Evolutionary conservation across 768 basidiomycete genomes (phyloP).

Genomic region (Phaffia australis): DNA sequence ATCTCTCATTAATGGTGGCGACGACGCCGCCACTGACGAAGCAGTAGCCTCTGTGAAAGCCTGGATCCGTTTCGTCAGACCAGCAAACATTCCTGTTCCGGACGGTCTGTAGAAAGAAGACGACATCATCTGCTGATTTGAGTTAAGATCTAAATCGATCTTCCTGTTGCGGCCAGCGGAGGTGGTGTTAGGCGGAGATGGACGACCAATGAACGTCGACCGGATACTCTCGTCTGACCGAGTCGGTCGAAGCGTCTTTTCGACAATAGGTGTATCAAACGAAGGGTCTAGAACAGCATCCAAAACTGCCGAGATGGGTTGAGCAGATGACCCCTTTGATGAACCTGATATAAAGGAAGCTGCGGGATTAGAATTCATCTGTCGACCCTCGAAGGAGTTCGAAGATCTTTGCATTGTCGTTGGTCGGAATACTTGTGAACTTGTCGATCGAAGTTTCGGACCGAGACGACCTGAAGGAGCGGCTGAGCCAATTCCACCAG

Average conservation of each 20-base stretch:
- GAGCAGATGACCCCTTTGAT: slow-evolving; percentile 32
- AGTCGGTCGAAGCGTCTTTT: slow-evolving; percentile 14
- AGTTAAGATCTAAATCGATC: neutral
- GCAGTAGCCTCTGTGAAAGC: slow-evolving; percentile 9
- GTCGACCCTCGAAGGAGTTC: slow-evolving; percentile 49
- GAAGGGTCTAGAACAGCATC: slow-evolving; percentile 35
- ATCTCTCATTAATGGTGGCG: neutral
- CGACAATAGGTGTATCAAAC: slow-evolving; percentile 5
- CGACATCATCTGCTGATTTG: neutral
- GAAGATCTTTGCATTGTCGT: slow-evolving; percentile 21
- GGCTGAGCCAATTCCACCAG: slow-evolving; percentile 24
- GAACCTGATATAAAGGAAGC: neutral
- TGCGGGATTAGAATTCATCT: slow-evolving; percentile 28
- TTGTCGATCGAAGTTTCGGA: slow-evolving; percentile 33
- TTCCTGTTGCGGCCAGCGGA: neutral
- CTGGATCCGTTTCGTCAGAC: neutral
- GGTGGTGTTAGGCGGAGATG: neutral
- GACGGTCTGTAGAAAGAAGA: neutral
- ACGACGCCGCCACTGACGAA: neutral
- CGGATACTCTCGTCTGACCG: slow-evolving; percentile 22
- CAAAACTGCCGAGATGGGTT: slow-evolving; percentile 37
- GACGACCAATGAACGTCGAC: slow-evolving; percentile 12
- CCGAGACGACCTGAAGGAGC: slow-evolving; percentile 26
- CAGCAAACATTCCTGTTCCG: neutral
- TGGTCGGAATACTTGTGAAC: slow-evolving; percentile 17